A percentile compares a stretch with the other conserved stretches of the same genome.
These are phyloP conservation scores for Penstemon newberryi DNA, from an alignment of 257 asterid species.

Conservation along the genomic window DNA sequence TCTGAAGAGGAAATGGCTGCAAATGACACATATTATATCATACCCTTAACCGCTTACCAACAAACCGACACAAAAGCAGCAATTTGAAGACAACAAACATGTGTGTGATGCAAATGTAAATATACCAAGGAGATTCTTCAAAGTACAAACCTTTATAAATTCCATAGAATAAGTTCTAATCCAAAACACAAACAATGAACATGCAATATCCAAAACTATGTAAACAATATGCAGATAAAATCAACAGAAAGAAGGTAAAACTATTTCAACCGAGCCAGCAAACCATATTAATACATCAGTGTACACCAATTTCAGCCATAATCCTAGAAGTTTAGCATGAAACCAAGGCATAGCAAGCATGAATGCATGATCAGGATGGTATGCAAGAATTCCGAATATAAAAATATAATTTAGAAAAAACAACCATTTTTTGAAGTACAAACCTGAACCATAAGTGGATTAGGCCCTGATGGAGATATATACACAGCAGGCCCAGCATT, in stretches of 20 bases:
- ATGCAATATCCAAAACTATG: not conserved
- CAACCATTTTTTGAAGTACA: constrained; percentile 27
- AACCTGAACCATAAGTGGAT: constrained; percentile 99
- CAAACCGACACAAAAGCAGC: not conserved
- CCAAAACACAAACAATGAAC: not conserved
- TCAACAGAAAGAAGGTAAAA: not conserved
- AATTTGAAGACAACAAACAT: constrained; percentile 1
- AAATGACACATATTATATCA: constrained; percentile 23
- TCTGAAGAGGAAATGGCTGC: constrained; percentile 95
- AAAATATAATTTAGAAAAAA: not conserved
- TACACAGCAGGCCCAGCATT: constrained; percentile 98
- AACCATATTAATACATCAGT: not conserved
- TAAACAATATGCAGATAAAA: not conserved
- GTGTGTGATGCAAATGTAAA: not conserved
- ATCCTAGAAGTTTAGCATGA: constrained; percentile 1
- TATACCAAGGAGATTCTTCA: not conserved
- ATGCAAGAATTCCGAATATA: not conserved
- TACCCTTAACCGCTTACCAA: not conserved
- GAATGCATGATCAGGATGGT: constrained; percentile 12
- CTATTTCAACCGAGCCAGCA: not conserved
- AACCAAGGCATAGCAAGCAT: not conserved
- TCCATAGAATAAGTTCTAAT: not conserved
- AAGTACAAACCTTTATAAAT: not conserved
- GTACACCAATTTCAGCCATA: not conserved
- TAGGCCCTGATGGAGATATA: constrained; percentile 90